These are phyloP conservation scores for Tanozyma kutaoensis DNA, from an alignment of 805 yeast species.

Conservation along the genomic window DNA sequence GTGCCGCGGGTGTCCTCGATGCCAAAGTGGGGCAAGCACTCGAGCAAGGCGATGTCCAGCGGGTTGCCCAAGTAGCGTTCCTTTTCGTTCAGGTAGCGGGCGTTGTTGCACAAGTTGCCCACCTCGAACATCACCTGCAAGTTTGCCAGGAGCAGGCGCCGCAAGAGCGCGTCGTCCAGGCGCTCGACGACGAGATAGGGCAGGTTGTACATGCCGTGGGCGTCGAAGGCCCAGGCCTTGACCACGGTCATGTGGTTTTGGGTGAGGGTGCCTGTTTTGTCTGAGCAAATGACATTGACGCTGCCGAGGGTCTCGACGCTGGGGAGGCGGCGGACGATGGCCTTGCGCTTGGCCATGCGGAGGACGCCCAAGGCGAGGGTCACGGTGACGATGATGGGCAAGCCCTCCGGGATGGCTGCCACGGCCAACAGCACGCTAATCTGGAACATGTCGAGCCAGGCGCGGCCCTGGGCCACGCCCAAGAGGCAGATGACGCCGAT, in stretches of 20 bases:
- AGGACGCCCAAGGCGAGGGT: constrained; percentile 92
- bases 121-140: constrained; percentile 42
- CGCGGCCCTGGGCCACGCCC: constrained; percentile 84
- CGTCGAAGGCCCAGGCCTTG: constrained; percentile 65
- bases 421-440: constrained; percentile 95
- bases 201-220: constrained; percentile 25
- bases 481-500: constrained; percentile 86
- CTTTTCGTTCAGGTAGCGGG: constrained; percentile 53
- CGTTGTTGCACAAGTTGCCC: constrained; percentile 67
- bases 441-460: constrained; percentile 97
- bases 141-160: constrained; percentile 38
- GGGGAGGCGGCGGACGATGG: constrained; percentile 88
- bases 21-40: constrained; percentile 56
- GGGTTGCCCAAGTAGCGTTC: constrained; percentile 81
- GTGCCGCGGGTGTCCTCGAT: constrained; percentile 57
- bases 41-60: constrained; percentile 84
- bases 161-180: constrained; percentile 23
- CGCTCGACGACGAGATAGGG: constrained; percentile 36
- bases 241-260: constrained; percentile 87
- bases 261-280: constrained; percentile 84
- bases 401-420: constrained; percentile 98
- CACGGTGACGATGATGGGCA: constrained; percentile 96
- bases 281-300: constrained; percentile 86
- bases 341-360: constrained; percentile 90
- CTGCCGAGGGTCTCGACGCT: constrained; percentile 93